Evolutionary conservation across 164 flowering plant genomes (phyloP).

Genomic region (Amborella trichopoda): DNA sequence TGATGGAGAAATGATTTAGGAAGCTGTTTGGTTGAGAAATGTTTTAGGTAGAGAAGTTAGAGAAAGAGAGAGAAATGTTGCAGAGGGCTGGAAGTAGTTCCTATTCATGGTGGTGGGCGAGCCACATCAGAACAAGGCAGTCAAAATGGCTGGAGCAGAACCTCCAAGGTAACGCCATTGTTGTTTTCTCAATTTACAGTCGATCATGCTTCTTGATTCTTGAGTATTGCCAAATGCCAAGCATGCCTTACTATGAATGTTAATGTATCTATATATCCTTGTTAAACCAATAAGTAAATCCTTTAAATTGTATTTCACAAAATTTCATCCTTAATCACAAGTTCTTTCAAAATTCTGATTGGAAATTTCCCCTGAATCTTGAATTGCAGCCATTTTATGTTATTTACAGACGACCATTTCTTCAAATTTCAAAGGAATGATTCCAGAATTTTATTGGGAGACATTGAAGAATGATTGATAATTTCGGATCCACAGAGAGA

Average conservation of each 20-base stretch:
- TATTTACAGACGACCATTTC: no score
- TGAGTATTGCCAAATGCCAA: not conserved
- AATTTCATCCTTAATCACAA: not conserved
- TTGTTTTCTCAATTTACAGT: not conserved
- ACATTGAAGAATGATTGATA: not conserved
- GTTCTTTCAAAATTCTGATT: no score
- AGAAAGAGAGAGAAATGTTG: conserved; percentile 16
- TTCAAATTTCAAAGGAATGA: no score
- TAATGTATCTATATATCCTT: not conserved
- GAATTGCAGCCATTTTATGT: no score
- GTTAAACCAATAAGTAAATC: not conserved
- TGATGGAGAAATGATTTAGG: no score
- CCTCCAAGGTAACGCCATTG: conserved; percentile 14
- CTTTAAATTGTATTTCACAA: not conserved
- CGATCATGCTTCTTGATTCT: not conserved
- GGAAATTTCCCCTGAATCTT: no score
- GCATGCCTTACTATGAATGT: not conserved
- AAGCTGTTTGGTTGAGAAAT: no score
- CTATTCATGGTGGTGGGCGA: conserved; percentile 32
- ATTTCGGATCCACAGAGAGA: not conserved
- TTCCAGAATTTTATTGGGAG: no score
- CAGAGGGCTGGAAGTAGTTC: conserved; percentile 32
- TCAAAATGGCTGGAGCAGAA: conserved; percentile 29
- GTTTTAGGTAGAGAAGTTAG: not conserved
- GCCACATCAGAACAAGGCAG: conserved; percentile 27